A percentile compares a stretch with the other conserved stretches of the same genome.
Evolutionary conservation across 305 asterid species (phyloP).

Genomic region (Plantago coronopus): DNA sequence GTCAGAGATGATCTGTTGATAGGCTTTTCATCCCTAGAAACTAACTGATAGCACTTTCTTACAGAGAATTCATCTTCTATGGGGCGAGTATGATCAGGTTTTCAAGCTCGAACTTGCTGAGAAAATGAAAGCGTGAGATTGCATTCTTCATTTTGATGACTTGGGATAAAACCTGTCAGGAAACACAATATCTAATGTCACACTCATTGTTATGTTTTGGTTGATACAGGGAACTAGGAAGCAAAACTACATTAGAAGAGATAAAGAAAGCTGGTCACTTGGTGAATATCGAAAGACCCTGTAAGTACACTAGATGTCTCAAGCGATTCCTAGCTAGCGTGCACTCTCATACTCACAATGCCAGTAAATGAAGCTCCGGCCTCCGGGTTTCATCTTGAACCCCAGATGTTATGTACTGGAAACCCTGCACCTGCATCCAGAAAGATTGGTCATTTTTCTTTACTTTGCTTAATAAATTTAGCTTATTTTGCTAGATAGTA

Average conservation of each 20-base stretch:
- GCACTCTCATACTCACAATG: slow-evolving; percentile 27
- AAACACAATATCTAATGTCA: background rate
- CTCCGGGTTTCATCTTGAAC: too few relatives aligned
- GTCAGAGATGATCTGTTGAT: background rate
- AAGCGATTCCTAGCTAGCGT: slow-evolving; percentile 62
- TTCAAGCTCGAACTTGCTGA: slow-evolving; percentile 71
- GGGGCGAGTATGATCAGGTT: slow-evolving; percentile 93
- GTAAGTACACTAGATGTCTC: slow-evolving; percentile 60
- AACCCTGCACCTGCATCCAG: too few relatives aligned
- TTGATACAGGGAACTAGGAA: slow-evolving; percentile 64
- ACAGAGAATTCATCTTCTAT: slow-evolving; percentile 82
- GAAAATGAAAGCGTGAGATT: slow-evolving; percentile 64
- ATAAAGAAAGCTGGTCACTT: slow-evolving; percentile 84
- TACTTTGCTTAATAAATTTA: too few relatives aligned
- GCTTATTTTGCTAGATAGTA: too few relatives aligned
- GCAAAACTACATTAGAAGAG: slow-evolving; percentile 44
- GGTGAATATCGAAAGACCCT: slow-evolving; percentile 85
- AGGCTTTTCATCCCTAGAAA: background rate
- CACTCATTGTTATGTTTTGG: background rate
- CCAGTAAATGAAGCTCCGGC: too few relatives aligned
- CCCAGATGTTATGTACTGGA: too few relatives aligned
- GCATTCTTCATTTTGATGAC: too few relatives aligned
- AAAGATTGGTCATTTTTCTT: too few relatives aligned
- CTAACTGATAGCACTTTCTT: background rate
- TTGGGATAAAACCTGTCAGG: background rate